A percentile compares a stretch with the other conserved stretches of the same genome.
Evolutionary conservation across 495 filamentous ascomycete species (phyloP).

Genomic region (Penicillium macrosclerotiorum): DNA sequence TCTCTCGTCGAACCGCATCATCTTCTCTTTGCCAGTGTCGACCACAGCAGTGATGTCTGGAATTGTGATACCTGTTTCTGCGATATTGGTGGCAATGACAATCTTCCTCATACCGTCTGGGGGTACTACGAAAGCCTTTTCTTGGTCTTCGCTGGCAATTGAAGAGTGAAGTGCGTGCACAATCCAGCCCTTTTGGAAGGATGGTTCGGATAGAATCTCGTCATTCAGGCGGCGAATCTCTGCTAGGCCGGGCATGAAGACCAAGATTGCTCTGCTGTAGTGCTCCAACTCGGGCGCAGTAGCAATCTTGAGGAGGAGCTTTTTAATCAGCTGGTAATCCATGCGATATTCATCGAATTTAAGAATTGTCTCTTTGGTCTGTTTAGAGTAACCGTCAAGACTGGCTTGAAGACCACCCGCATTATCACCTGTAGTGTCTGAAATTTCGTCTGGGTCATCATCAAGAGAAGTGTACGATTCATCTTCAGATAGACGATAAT

Average conservation of each 20-base stretch:
- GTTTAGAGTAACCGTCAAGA: conserved; percentile 68
- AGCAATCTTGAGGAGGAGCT: conserved; percentile 70
- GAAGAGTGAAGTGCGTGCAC: conserved; percentile 88
- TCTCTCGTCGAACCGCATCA: conserved; percentile 93
- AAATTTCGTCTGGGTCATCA: conserved; percentile 46
- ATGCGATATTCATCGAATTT: conserved; percentile 85
- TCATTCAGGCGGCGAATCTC: conserved; percentile 89
- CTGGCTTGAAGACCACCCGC: conserved; percentile 39
- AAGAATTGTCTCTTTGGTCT: conserved; percentile 68
- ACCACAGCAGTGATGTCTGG: conserved; percentile 95
- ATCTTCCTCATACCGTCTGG: conserved; percentile 82
- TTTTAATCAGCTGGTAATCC: conserved; percentile 77
- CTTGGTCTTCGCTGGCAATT: conserved; percentile 95
- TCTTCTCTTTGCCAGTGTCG: conserved; percentile 92
- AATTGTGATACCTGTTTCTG: conserved; percentile 96
- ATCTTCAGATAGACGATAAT: conserved; percentile 60
- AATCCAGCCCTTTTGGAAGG: conserved; percentile 69
- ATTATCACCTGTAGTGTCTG: conserved; percentile 39
- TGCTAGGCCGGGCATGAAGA: conserved; percentile 93
- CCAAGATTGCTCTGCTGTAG: conserved; percentile 85
- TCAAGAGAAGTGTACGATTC: conserved; percentile 40
- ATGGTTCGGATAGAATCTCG: conserved; percentile 66
- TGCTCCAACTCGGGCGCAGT: conserved; percentile 56
- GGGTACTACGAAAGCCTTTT: conserved; percentile 82
- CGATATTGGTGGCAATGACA: conserved; percentile 93